Base-by-base conservation (phyloP, 2,329 filamentous ascomycete genomes). In the Triangularia setosa region DNA sequence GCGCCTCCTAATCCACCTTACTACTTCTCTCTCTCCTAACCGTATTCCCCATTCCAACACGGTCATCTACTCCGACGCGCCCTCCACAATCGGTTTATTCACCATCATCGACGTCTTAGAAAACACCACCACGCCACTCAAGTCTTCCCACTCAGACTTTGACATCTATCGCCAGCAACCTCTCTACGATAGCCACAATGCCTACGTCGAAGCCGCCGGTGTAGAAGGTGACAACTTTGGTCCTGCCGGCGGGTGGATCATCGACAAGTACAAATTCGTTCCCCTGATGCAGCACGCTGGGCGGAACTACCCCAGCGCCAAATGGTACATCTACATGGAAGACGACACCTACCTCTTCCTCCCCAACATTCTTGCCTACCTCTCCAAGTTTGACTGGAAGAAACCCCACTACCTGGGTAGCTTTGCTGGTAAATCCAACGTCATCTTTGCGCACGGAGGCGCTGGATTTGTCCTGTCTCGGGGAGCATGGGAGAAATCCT, bases 321-420 rank as follows among this genome's bases (percentile, higher is more conserved):
- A 66, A 27, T 66, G 65, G 65, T 66, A 66, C 30, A 62, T 66
- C 30, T 66, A 66, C 65, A 64, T 64, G 65, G 65, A 66, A 21
- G 65, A 66, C 24, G 65, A 66, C 44, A 59, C 65, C 11, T 66
- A 64, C 18, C 60, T 66, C 16, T 66, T 66, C 24, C 57, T 66
- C n/a, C 60, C 62, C n/a, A 66, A 44, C 33, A 52, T 66, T 3
- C 58, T 66, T 6, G 21, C 7, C 8, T 66, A 66, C 28, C 60
- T 66, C 5, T 60, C 59, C 11, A 28, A 24, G 3, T 66, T 60
- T 12, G 60, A 64, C 52, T 64, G 60, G 62, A 52, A 28, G 5
- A 14, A 63, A 25, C 52, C 65, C 16, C 65, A 66, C 52, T 66
- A 66, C 30, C 62, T 66, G 1, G 65, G 65, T 4, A 64, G 62